phyloP scores from a whole-genome alignment of 2,329 filamentous ascomycete genomes.

The Chaetomiaceae sp. region DNA sequence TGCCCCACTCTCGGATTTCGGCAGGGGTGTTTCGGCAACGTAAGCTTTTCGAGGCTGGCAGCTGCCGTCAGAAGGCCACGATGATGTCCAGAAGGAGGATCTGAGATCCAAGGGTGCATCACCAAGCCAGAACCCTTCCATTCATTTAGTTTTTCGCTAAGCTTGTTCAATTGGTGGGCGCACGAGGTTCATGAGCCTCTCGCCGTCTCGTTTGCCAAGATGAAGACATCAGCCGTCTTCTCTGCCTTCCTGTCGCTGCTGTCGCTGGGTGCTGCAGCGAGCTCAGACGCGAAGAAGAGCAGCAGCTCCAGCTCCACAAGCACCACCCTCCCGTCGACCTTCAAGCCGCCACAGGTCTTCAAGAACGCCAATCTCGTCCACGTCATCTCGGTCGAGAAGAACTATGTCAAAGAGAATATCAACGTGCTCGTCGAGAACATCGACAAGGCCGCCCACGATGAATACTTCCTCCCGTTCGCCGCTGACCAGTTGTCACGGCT shows the following conservation, averaged over 20 bases:
- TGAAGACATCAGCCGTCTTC: conserved; percentile 48
- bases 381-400: conserved; percentile 88
- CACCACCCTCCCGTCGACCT: conserved; percentile 57
- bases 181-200: conserved; percentile 28
- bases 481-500: conserved; percentile 68
- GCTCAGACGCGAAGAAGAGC: conserved; percentile 31
- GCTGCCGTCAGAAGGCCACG: conserved; percentile 29
- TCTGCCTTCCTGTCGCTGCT: conserved; percentile 57
- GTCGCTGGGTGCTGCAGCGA: conserved; percentile 38
- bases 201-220: conserved; percentile 30
- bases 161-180: conserved; percentile 22
- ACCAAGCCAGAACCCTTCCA: conserved; percentile 22
- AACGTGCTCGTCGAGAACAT: conserved; percentile 94
- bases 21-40: conserved; percentile 33
- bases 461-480: conserved; percentile 90
- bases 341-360: conserved; percentile 85
- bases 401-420: conserved; percentile 81
- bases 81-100: conserved; percentile 27
- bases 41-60: conserved; percentile 31
- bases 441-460: conserved; percentile 69
- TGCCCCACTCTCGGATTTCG: background rate
- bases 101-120: conserved; percentile 13
- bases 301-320: conserved; percentile 41
- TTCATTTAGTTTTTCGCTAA: conserved; percentile 7
- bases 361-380: conserved; percentile 90